Conservation (phyloP, 2,329 filamentous ascomycete genomes). For the Cladosporium sp. region DNA sequence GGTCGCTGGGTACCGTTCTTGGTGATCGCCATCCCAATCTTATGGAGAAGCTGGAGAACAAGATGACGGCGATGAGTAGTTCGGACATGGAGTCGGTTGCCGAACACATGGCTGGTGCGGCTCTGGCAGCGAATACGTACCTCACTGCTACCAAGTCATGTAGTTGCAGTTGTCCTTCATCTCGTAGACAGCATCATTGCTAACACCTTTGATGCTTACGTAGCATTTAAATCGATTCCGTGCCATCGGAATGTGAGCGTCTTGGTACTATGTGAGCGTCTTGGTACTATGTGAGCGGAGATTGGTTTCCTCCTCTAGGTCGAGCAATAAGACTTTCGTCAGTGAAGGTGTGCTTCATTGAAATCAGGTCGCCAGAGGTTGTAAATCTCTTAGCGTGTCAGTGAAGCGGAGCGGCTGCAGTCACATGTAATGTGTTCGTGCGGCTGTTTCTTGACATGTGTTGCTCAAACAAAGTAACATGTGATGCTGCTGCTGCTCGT, state of each 20-base stretch:
- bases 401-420: too few species aligned
- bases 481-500: too few species aligned
- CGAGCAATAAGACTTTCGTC: too few species aligned
- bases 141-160: background rate
- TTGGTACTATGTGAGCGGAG: too few species aligned
- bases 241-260: background rate
- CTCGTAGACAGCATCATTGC: background rate
- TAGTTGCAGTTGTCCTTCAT: background rate
- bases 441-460: background rate
- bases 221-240: background rate
- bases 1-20: constrained; percentile 7
- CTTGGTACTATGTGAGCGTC: background rate
- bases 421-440: background rate
- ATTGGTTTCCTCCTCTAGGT: too few species aligned
- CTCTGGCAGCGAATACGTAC: background rate
- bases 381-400: too few species aligned
- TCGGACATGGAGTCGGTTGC: constrained; percentile 1
- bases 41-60: background rate
- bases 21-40: background rate
- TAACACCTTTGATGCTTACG: background rate
- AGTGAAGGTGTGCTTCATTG: too few species aligned
- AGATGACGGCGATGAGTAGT: constrained; percentile 1
- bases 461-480: background rate
- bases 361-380: too few species aligned
- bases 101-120: background rate